phyloP scores from a whole-genome alignment of 2,329 filamentous ascomycete genomes.

The Fusarium sp. region DNA sequence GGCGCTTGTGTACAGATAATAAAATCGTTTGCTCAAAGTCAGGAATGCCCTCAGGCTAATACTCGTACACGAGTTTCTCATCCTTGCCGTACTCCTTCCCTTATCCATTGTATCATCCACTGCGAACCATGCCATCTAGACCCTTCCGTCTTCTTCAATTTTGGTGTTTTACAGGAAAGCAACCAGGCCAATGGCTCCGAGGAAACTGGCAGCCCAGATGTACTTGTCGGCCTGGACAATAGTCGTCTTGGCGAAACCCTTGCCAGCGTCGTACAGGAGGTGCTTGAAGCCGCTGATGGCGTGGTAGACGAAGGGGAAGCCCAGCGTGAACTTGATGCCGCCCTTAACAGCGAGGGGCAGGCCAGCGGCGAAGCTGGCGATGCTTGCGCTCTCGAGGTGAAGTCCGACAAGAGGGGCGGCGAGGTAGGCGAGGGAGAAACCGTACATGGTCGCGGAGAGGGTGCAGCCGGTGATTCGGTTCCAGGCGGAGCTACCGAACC shows the following conservation, averaged over 20 bases:
- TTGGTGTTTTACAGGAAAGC: constrained; percentile 56
- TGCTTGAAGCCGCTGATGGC: constrained; percentile 66
- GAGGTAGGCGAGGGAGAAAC: constrained; percentile 84
- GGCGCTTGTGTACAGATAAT: constrained; percentile 36
- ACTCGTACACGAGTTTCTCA: constrained; percentile 35
- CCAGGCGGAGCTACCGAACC: constrained; percentile 76
- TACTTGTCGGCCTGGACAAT: constrained; percentile 59
- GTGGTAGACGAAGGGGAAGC: constrained; percentile 71
- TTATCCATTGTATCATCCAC: constrained; percentile 29
- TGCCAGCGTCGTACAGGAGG: constrained; percentile 62
- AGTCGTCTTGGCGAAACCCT: constrained; percentile 61
- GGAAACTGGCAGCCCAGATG: constrained; percentile 60
- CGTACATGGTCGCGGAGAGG: constrained; percentile 80
- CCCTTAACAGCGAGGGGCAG: constrained; percentile 70
- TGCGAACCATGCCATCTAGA: neutral
- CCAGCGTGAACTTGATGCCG: constrained; percentile 63
- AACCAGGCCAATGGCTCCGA: constrained; percentile 57
- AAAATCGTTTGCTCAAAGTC: constrained; percentile 40
- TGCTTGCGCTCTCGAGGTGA: constrained; percentile 67
- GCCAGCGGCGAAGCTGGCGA: constrained; percentile 69
- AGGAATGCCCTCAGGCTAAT: constrained; percentile 35
- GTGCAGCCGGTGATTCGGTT: constrained; percentile 85
- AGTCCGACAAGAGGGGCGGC: constrained; percentile 77
- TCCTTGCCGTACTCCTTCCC: constrained; percentile 15
- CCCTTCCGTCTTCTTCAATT: neutral